These are phyloP conservation scores for Penicillium antarcticum DNA, from an alignment of 495 filamentous ascomycete species.

Conservation along the genomic window DNA sequence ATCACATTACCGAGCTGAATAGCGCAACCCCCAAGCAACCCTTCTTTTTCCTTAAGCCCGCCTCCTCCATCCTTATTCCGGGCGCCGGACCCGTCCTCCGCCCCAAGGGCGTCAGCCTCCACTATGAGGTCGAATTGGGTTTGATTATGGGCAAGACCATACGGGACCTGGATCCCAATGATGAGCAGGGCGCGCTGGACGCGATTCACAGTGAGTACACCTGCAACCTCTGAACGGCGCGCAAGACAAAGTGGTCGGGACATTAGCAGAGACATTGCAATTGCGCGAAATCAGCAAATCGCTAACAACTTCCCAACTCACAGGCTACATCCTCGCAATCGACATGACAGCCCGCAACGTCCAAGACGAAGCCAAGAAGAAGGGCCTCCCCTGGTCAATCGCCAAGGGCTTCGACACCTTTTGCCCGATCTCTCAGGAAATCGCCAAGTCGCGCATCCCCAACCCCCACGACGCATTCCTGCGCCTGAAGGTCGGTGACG, in stretches of 20 bases:
- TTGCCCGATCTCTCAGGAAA: constrained; percentile 75
- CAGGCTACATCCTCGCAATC: constrained; percentile 80
- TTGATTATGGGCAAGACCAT: constrained; percentile 77
- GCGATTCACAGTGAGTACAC: constrained; percentile 45
- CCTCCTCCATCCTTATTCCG: constrained; percentile 76
- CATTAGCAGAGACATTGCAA: neutral
- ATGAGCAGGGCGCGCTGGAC: constrained; percentile 51
- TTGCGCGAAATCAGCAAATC: neutral
- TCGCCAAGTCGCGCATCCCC: constrained; percentile 71
- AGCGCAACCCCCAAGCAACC: constrained; percentile 82
- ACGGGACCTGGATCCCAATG: constrained; percentile 65
- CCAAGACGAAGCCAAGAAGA: constrained; percentile 94
- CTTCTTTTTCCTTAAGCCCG: constrained; percentile 98
- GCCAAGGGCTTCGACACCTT: constrained; percentile 98
- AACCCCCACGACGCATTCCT: constrained; percentile 87
- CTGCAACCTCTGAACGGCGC: neutral
- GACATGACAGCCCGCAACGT: constrained; percentile 94
- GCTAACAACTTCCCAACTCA: neutral
- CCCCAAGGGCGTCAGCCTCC: constrained; percentile 75
- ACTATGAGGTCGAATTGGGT: constrained; percentile 95
- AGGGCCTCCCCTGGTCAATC: constrained; percentile 94
- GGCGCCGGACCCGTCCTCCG: constrained; percentile 76
- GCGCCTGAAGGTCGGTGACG: constrained; percentile 73
- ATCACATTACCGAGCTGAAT: constrained; percentile 92
- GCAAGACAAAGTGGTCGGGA: neutral